Conservation (phyloP, 2,329 filamentous ascomycete genomes). For the Alternaria tenuissima region DNA sequence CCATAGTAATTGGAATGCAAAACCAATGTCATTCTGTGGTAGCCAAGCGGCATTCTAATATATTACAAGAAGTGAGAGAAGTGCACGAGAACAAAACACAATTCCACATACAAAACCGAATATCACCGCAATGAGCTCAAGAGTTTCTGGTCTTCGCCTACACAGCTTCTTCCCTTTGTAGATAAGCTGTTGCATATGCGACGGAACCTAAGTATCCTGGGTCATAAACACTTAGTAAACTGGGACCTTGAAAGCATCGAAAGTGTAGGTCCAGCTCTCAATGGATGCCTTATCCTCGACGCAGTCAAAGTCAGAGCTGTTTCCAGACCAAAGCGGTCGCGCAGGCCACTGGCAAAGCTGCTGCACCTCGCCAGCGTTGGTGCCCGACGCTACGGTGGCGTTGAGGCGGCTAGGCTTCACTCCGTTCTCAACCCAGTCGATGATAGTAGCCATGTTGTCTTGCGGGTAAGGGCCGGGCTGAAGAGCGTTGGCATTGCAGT, state of each 20-base stretch:
- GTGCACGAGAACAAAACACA: neutral
- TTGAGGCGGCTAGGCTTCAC: conserved; percentile 56
- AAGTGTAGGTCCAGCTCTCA: conserved; percentile 52
- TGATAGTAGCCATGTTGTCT: conserved; percentile 48
- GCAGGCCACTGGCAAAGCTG: conserved; percentile 55
- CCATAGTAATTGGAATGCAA: conserved; percentile 15
- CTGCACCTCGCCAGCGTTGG: conserved; percentile 48
- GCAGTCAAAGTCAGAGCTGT: conserved; percentile 50
- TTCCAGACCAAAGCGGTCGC: conserved; percentile 51
- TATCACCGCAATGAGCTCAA: neutral
- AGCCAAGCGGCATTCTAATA: neutral
- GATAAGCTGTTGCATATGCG: neutral
- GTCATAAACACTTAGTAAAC: conserved; percentile 7
- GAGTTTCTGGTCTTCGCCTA: neutral
- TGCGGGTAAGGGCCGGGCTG: conserved; percentile 53
- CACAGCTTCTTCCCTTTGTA: too few relatives aligned
- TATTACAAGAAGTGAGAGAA: neutral
- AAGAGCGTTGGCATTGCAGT: conserved; percentile 53
- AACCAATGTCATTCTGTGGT: neutral
- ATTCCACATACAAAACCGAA: neutral
- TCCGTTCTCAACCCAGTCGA: conserved; percentile 63
- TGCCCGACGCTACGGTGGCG: conserved; percentile 40
- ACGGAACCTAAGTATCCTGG: neutral
- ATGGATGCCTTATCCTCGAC: conserved; percentile 51
- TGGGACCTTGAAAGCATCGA: conserved; percentile 52